A percentile compares a stretch with the other conserved stretches of the same genome.
These are phyloP conservation scores for Linnemannia schmuckeri DNA, from an alignment of 192 early-diverging fungal species.

Conservation along the genomic window DNA sequence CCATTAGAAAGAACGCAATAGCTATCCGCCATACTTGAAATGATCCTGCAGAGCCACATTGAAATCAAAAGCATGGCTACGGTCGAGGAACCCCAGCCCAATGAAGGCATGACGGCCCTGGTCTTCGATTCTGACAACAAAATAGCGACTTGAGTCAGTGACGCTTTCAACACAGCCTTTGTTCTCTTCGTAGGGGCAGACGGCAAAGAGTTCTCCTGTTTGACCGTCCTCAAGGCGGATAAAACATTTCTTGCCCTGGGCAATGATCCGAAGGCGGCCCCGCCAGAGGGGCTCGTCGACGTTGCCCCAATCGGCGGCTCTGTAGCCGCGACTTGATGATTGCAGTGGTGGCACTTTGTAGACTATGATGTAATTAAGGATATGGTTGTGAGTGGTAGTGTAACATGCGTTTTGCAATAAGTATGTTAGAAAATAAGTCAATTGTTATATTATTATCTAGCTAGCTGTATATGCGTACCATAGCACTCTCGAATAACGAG, in stretches of 20 bases:
- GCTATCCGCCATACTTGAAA: slow-evolving; percentile 64
- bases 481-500: slow-evolving; percentile 85
- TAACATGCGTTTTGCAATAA: neutral
- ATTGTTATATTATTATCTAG: neutral
- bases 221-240: slow-evolving; percentile 81
- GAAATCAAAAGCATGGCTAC: slow-evolving; percentile 88
- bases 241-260: slow-evolving; percentile 72
- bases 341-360: slow-evolving; percentile 79
- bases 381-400: neutral
- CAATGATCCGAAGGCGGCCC: slow-evolving; percentile 81
- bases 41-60: slow-evolving; percentile 92
- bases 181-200: slow-evolving; percentile 79
- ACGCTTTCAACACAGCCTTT: slow-evolving; percentile 83
- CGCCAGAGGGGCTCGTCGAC: slow-evolving; percentile 82
- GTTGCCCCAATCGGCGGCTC: slow-evolving; percentile 86
- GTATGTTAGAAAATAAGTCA: neutral
- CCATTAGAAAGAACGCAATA: too few relatives aligned
- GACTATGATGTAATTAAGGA: slow-evolving; percentile 37
- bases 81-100: slow-evolving; percentile 88
- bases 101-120: slow-evolving; percentile 86
- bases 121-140: slow-evolving; percentile 84
- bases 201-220: slow-evolving; percentile 86
- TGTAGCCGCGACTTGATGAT: slow-evolving; percentile 60
- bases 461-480: slow-evolving; percentile 49
- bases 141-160: slow-evolving; percentile 86